Evolutionary conservation across 1,284 basidiomycete genomes (phyloP), one percentile per base, ranked within the genome.

Genomic region (Takashimella tepidaria): DNA sequence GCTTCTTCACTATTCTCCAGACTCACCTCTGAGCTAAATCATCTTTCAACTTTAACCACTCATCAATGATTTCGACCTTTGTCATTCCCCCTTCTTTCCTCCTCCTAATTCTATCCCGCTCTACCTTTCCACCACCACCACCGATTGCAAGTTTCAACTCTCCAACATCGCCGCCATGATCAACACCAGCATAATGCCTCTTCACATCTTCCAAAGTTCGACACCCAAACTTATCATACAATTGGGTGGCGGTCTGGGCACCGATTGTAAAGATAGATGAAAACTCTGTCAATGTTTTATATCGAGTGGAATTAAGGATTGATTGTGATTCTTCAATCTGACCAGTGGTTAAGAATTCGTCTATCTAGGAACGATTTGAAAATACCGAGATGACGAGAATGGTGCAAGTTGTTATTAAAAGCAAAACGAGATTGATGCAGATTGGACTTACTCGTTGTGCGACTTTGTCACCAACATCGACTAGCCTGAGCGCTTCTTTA

Each of bases 201-300:
- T 58, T 51, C 11, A 76, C 65, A 50, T 76, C 72, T 8, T 63
- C 67, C 1, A 74, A 54, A 0, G 63, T 66, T 2, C 74, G 61
- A 54, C 74, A 76, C 12, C 70, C 60, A 20, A 63, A 56, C 20
- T 45, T 46, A 45, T 73, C 67, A 49, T 71, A 73, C 11, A 76
- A 58, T 25, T 73, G 64, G 20, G 62, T 61, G 1, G 74, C 71
- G 3, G 66, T 74, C 11, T 56, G 46, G 41, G 66, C 63, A 0
- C 74, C 74, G 24, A 76, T 66, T 0, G 67, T 68, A 57, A 71
- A 73, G n/a, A 76, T 62, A 8, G 68, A 68, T 5, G 72, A 60
- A 49, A 76, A 74, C 1, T 50, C 41, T 10, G 59, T 51, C 23
- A 76, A 56, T 0, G 69, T 60, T 46, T 63, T 56, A 51, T 66